Evolutionary conservation across 345 rosid genomes (phyloP).

Genomic region (Syzygium oleosum): DNA sequence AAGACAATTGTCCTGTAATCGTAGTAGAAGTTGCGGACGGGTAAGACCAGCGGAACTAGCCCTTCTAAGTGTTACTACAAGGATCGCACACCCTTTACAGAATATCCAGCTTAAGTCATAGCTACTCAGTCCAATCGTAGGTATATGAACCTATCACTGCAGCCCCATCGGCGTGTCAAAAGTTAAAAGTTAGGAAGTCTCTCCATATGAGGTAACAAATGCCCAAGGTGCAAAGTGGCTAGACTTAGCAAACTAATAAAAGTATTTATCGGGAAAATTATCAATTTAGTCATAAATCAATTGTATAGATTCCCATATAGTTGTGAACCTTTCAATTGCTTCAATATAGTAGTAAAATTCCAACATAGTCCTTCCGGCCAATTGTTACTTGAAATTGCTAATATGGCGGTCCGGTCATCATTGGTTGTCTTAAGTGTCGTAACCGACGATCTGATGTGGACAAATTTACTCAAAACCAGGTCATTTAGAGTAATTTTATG

Average conservation of each 20-base stretch:
- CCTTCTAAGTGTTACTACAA: neutral
- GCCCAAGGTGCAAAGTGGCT: neutral
- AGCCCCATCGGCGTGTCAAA: neutral
- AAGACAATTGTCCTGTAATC: neutral
- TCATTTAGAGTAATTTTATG: neutral
- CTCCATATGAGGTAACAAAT: neutral
- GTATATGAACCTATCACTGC: neutral
- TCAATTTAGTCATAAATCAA: neutral
- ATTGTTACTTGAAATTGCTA: neutral
- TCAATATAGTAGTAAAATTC: neutral
- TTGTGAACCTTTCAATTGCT: neutral
- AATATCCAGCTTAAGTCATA: neutral
- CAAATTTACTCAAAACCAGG: neutral
- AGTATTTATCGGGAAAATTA: neutral
- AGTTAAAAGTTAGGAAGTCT: neutral
- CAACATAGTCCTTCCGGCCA: rapidly evolving
- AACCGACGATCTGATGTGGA: neutral
- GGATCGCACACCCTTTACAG: neutral
- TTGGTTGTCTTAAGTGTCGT: rapidly evolving
- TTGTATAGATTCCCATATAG: neutral
- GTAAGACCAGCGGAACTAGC: too few species aligned
- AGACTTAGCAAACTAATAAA: neutral
- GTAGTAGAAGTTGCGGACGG: neutral
- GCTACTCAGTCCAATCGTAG: neutral
- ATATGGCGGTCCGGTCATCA: rapidly evolving